Evolutionary conservation across 805 yeast genomes (phyloP), one percentile per base, ranked within the genome.

Genomic region (Starmerella roubikii): DNA sequence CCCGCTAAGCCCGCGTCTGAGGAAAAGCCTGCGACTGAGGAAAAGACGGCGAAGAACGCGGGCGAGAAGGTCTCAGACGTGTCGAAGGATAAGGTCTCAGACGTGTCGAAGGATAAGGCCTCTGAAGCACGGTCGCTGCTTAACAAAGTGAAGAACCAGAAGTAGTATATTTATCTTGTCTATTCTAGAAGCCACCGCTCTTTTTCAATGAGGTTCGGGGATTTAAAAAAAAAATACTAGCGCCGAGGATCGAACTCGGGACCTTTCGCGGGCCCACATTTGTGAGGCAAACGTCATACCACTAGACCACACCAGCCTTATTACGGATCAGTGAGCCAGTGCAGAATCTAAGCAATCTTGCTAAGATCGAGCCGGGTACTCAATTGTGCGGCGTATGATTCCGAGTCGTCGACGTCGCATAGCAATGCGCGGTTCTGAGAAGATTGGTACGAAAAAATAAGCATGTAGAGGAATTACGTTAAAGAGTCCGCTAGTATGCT

Each of bases 171-270:
- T 12, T 13, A 26, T 15, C 28, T 17, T 10, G 28, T 21, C 20
- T 23, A 23, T 10, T 33, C 9, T 21, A 22, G 24, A 22, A 22
- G 24, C 7, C 7, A 22, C n/a, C n/a, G n/a, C n/a, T n/a, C n/a
- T n/a, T 22, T 22, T 22, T 10, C 24, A 10, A 22, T 22, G 24
- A 22, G 24, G 10, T 8, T 22, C 10, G 24, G n/a, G n/a, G n/a
- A 22, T 22, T 6, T 3, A 20, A 15, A 15, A 17, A 39, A 38
- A 46, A 41, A 45, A 35, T 45, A 45, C 48, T 37, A 30, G 40
- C 41, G 47, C 50, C 50, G 50, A 38, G 50, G 46, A 37, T 46
- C 43, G 50, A 46, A 46, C 50, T 38, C 50, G 50, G 50, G 48
- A 46, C 50, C 50, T 46, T 38, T 41, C 50, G 50, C 43, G 48